Evolutionary conservation across 2,329 filamentous ascomycete species (phyloP).

Genomic region (Raffaelea deltoideospora): DNA sequence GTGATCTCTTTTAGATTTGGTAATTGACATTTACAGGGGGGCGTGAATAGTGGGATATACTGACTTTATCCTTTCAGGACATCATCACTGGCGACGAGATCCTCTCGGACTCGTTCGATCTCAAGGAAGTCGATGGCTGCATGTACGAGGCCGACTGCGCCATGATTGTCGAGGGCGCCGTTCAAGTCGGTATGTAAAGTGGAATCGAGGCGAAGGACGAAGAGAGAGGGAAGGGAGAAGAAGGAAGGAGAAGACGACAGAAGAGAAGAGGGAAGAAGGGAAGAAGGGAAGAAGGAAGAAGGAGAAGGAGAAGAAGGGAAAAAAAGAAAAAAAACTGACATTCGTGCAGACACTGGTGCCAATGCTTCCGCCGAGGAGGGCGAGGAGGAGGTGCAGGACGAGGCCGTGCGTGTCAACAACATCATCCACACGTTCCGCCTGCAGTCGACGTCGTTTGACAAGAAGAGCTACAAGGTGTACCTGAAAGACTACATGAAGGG

Average conservation of each 20-base stretch:
- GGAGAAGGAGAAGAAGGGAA: no score
- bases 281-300: no score
- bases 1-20: no score
- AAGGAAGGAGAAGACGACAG: no score
- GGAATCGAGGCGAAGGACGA: no score
- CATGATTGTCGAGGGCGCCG: constrained; percentile 68
- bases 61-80: constrained; percentile 44
- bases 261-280: no score
- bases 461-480: constrained; percentile 71
- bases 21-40: no score
- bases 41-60: no score
- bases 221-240: no score
- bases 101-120: constrained; percentile 84
- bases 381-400: constrained; percentile 60
- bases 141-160: constrained; percentile 85
- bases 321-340: no score
- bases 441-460: constrained; percentile 63
- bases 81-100: constrained; percentile 83
- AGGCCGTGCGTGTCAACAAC: constrained; percentile 68
- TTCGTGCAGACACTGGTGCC: constrained; percentile 66
- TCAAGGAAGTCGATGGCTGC: constrained; percentile 65
- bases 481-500: constrained; percentile 92
- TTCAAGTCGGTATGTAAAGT: constrained; percentile 52
- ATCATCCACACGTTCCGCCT: constrained; percentile 87
- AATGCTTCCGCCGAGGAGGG: constrained; percentile 92